These are phyloP conservation scores for Hanseniaspora mollemarum DNA, from an alignment of 805 yeast genomes.

Conservation along the genomic window DNA sequence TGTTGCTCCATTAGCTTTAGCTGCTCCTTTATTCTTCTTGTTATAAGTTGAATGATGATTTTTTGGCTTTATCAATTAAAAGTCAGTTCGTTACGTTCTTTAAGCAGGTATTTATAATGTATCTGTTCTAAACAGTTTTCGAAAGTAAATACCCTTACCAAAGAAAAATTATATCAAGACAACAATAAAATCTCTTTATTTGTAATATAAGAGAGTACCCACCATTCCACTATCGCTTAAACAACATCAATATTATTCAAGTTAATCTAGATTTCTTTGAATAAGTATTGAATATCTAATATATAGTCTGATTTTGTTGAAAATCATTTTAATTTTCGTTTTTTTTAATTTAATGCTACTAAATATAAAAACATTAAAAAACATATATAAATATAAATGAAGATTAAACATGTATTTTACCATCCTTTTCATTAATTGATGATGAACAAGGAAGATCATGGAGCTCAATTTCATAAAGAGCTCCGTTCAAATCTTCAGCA, in stretches of 20 bases:
- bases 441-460: not conserved
- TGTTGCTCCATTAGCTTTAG: slow-evolving; percentile 10
- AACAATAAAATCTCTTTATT: no score
- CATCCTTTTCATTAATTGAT: not conserved
- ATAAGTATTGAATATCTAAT: no score
- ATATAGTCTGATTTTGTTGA: no score
- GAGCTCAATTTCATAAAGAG: slow-evolving; percentile 1
- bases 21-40: slow-evolving; percentile 8
- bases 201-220: no score
- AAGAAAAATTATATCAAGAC: no score
- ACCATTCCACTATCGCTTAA: no score
- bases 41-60: not conserved
- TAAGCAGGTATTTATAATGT: no score
- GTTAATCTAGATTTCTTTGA: no score
- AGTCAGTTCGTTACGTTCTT: not conserved
- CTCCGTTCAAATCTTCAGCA: not conserved
- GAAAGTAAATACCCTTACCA: not conserved
- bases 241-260: no score
- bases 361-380: not conserved
- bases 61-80: not conserved
- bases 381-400: no score
- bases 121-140: no score
- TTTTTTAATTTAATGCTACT: not conserved
- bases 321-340: no score
- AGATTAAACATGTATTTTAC: slow-evolving; percentile 6